Evolutionary conservation across 805 yeast species (phyloP).

Genomic region (Metschnikowia aberdeeniae): DNA sequence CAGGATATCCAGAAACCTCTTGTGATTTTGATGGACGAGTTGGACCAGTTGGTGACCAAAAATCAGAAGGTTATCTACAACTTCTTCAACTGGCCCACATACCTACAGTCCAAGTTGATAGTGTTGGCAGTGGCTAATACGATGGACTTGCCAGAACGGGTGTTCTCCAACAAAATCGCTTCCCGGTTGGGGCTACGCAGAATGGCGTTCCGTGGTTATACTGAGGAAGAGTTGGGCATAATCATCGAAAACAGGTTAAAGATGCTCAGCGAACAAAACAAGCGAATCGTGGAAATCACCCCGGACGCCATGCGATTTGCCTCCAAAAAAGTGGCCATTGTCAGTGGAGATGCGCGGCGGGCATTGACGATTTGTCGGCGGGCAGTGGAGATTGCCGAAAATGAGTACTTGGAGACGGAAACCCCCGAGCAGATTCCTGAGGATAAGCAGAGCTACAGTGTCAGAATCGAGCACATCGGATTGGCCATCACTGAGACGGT

Average conservation of each 20-base stretch:
- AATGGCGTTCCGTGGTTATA: conserved; percentile 85
- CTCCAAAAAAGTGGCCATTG: conserved; percentile 90
- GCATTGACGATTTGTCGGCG: conserved; percentile 84
- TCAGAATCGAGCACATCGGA: conserved; percentile 70
- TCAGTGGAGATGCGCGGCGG: conserved; percentile 95
- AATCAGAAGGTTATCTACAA: conserved; percentile 88
- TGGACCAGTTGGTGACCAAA: conserved; percentile 84
- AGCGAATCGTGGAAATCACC: conserved; percentile 44
- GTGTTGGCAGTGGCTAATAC: conserved; percentile 95
- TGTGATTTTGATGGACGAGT: conserved; percentile 82
- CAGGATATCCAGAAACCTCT: conserved; percentile 41
- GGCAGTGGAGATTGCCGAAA: conserved; percentile 84
- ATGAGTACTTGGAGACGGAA: conserved; percentile 42
- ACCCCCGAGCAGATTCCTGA: conserved; percentile 19
- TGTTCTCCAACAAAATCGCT: conserved; percentile 81
- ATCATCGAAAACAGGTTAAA: conserved; percentile 73
- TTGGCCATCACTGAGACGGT: conserved; percentile 78
- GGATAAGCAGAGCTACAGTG: conserved; percentile 44
- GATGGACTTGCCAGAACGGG: conserved; percentile 93
- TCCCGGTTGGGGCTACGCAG: conserved; percentile 87
- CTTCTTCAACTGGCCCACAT: conserved; percentile 96
- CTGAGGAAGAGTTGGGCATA: conserved; percentile 67
- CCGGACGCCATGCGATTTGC: conserved; percentile 87
- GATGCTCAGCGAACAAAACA: conserved; percentile 30
- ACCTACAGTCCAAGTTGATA: conserved; percentile 69